Percentiles rank a stretch among this genome's conserved stretches.
Conservation (phyloP, 2,329 filamentous ascomycete species). For the Diaporthe ampelina region DNA sequence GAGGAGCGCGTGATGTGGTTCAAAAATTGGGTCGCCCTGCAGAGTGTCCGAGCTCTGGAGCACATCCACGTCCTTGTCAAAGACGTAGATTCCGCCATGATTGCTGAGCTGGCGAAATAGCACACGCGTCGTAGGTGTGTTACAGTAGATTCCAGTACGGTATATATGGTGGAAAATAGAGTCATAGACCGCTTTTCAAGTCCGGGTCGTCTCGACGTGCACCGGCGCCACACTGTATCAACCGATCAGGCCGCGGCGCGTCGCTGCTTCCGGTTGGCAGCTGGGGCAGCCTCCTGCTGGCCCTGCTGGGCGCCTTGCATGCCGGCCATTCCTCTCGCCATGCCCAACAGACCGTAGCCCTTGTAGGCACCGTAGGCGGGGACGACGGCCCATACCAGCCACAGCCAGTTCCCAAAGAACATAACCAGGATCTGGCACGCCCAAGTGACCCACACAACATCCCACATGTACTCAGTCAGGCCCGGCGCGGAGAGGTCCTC, state of each 20-base stretch:
- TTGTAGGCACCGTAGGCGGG: slow-evolving; percentile 70
- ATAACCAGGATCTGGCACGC: slow-evolving; percentile 79
- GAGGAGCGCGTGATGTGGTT: slow-evolving; percentile 81
- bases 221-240: slow-evolving; percentile 46
- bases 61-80: slow-evolving; percentile 86
- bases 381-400: slow-evolving; percentile 68
- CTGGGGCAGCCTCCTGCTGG: slow-evolving; percentile 52
- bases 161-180: slow-evolving; percentile 12
- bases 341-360: slow-evolving; percentile 66
- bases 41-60: slow-evolving; percentile 89
- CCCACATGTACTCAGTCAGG: slow-evolving; percentile 98
- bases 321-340: slow-evolving; percentile 67
- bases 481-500: slow-evolving; percentile 91
- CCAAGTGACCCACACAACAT: slow-evolving; percentile 96
- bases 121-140: slow-evolving; percentile 56
- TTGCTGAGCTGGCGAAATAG: slow-evolving; percentile 68
- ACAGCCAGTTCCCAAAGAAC: slow-evolving; percentile 84
- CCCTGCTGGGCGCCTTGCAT: slow-evolving; percentile 55
- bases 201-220: not conserved
- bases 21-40: slow-evolving; percentile 91
- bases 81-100: slow-evolving; percentile 63
- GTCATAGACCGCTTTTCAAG: not conserved
- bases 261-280: slow-evolving; percentile 67
- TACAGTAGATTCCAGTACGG: slow-evolving; percentile 25
- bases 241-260: slow-evolving; percentile 58